These are phyloP conservation scores for Ophiostoma sp. DNA, from an alignment of 2,329 filamentous ascomycete genomes.

Conservation along the genomic window DNA sequence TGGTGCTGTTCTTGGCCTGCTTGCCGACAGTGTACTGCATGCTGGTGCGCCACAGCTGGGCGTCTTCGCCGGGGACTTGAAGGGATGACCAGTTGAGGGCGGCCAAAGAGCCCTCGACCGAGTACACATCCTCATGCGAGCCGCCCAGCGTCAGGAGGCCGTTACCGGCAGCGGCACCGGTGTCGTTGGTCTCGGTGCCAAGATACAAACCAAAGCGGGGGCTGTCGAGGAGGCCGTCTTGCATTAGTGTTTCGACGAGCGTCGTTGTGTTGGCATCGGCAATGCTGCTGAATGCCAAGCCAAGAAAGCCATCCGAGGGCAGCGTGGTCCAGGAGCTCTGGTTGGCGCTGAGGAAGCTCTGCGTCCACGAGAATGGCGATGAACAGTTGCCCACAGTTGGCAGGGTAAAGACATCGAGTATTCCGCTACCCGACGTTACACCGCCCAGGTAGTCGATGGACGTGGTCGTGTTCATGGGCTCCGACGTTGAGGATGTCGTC, in stretches of 20 bases:
- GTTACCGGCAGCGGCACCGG: neutral
- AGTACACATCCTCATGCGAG: neutral
- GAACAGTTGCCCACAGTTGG: neutral
- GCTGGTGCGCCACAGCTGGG: conserved; percentile 10
- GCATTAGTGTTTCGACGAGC: conserved; percentile 3
- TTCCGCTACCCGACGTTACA: neutral
- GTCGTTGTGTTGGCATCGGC: conserved; percentile 5
- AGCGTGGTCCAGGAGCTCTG: neutral
- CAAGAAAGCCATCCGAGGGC: neutral
- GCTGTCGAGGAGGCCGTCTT: neutral
- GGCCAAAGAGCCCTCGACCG: neutral
- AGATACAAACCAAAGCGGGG: conserved; percentile 1
- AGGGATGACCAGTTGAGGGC: conserved; percentile 5
- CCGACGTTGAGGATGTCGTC: neutral
- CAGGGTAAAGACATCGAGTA: neutral
- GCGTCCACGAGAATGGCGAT: neutral
- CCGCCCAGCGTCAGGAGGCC: neutral
- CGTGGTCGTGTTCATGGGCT: neutral
- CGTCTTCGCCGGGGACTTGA: neutral
- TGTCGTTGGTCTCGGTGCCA: neutral
- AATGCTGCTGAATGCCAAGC: conserved; percentile 5
- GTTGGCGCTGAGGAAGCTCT: conserved; percentile 6
- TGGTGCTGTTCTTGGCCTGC: neutral
- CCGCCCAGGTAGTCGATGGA: conserved; percentile 1
- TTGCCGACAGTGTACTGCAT: neutral